Evolutionary conservation across 345 rosid genomes (phyloP).

Genomic region (Tarenaya hassleriana): DNA sequence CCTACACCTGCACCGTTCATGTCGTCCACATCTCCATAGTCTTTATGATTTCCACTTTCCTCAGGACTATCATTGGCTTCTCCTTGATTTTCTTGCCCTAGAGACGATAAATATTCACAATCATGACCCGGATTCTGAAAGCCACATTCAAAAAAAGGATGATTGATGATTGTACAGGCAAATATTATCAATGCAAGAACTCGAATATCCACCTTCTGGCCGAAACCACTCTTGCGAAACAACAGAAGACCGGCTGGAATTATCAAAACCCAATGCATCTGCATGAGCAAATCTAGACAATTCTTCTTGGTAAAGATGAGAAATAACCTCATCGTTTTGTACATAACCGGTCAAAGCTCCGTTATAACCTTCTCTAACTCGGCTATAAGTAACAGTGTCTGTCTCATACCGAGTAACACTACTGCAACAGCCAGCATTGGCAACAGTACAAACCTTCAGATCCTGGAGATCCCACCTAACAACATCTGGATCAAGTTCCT

Average conservation of each 20-base stretch:
- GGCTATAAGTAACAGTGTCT: slow-evolving; percentile 38
- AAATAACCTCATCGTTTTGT: slow-evolving; percentile 75
- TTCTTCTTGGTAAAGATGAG: slow-evolving; percentile 70
- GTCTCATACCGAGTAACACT: slow-evolving; percentile 47
- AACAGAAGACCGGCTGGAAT: slow-evolving; percentile 40
- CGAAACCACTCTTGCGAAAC: slow-evolving; percentile 58
- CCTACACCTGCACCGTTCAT: slow-evolving; percentile 28
- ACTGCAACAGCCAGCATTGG: slow-evolving; percentile 43
- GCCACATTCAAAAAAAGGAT: no score
- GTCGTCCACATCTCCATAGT: slow-evolving; percentile 25
- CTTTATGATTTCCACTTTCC: no score
- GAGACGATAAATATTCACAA: slow-evolving; percentile 6
- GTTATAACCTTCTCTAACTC: slow-evolving; percentile 50
- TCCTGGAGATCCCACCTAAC: slow-evolving; percentile 73
- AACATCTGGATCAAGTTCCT: slow-evolving; percentile 62
- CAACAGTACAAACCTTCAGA: slow-evolving; percentile 49
- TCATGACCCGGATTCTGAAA: background rate
- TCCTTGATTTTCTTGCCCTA: slow-evolving; percentile 31
- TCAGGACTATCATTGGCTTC: slow-evolving; percentile 18
- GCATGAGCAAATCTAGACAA: slow-evolving; percentile 51
- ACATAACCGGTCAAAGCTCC: slow-evolving; percentile 31
- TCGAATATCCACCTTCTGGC: slow-evolving; percentile 25
- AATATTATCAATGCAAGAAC: slow-evolving; percentile 23
- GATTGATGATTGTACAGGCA: slow-evolving; percentile 9
- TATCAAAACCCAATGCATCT: slow-evolving; percentile 38